A percentile compares a stretch with the other conserved stretches of the same genome.
Evolutionary conservation across 2,329 filamentous ascomycete species (phyloP).

Genomic region (Xylariales sp.): DNA sequence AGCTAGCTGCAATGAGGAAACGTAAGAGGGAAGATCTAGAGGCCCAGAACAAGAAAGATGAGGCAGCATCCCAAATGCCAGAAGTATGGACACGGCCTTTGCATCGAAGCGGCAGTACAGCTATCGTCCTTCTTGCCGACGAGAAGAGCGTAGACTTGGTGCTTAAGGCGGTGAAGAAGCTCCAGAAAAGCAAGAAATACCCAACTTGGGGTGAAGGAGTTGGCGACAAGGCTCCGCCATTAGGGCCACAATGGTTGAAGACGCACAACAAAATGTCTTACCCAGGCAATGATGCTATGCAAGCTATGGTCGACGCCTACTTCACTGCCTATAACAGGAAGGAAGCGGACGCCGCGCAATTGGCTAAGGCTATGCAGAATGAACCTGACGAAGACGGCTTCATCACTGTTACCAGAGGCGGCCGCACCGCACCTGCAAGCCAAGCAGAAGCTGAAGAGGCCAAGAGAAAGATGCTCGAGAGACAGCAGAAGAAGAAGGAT

Average conservation of each 20-base stretch:
- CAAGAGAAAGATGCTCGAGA: conserved; percentile 55
- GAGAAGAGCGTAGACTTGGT: conserved; percentile 70
- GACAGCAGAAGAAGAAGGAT: conserved; percentile 57
- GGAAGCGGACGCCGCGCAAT: conserved; percentile 59
- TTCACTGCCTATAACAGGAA: conserved; percentile 75
- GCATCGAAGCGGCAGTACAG: conserved; percentile 70
- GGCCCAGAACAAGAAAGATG: conserved; percentile 42
- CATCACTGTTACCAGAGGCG: conserved; percentile 81
- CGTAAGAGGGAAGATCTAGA: conserved; percentile 38
- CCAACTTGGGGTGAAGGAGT: conserved; percentile 67
- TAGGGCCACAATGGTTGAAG: conserved; percentile 57
- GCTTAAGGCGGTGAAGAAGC: conserved; percentile 67
- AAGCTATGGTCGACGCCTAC: conserved; percentile 75
- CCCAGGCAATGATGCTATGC: conserved; percentile 62
- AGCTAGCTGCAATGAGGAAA: conserved; percentile 42
- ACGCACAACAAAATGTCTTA: conserved; percentile 68
- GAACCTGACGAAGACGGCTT: conserved; percentile 95
- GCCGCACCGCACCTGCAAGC: conserved; percentile 67
- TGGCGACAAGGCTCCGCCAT: conserved; percentile 47
- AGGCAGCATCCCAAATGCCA: conserved; percentile 61
- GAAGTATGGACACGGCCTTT: conserved; percentile 68
- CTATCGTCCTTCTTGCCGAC: conserved; percentile 80
- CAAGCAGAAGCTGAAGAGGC: conserved; percentile 64
- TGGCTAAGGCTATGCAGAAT: conserved; percentile 61
- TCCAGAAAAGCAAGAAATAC: conserved; percentile 52